A percentile compares a stretch with the other conserved stretches of the same genome.
Conservation (phyloP, 2,329 filamentous ascomycete species). For the Aspergillus sp. region DNA sequence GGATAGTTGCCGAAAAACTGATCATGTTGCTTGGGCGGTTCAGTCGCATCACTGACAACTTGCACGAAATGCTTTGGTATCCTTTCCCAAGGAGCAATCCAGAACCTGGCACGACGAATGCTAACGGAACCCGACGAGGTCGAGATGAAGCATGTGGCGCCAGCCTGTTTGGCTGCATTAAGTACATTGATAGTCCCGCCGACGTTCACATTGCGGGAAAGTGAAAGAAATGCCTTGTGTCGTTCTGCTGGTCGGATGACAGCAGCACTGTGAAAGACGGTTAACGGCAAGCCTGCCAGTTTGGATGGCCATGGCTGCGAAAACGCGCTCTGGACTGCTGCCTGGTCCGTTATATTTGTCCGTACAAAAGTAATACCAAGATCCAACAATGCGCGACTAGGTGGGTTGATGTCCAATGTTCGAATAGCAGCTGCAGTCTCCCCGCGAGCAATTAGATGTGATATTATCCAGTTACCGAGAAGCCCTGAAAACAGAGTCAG, state of each 20-base stretch:
- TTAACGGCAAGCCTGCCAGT: constrained; percentile 53
- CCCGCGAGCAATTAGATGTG: constrained; percentile 59
- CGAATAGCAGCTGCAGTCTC: constrained; percentile 57
- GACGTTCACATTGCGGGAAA: constrained; percentile 56
- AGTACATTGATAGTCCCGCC: constrained; percentile 56
- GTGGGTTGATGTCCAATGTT: constrained; percentile 56
- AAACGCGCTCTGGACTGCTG: constrained; percentile 53
- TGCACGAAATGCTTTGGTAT: constrained; percentile 51
- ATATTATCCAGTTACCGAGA: constrained; percentile 60
- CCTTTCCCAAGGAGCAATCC: constrained; percentile 51
- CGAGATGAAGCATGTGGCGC: constrained; percentile 57
- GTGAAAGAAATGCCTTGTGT: constrained; percentile 49
- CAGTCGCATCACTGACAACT: constrained; percentile 49
- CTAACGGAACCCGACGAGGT: constrained; percentile 58
- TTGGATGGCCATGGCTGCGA: constrained; percentile 51
- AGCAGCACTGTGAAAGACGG: constrained; percentile 63
- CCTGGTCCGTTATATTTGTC: constrained; percentile 56
- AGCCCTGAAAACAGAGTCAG: constrained; percentile 48
- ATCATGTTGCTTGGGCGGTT: constrained; percentile 44
- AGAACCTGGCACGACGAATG: constrained; percentile 49
- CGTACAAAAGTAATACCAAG: constrained; percentile 51
- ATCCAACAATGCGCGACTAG: constrained; percentile 50
- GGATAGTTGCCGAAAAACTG: constrained; percentile 57
- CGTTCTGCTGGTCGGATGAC: constrained; percentile 59
- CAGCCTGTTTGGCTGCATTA: constrained; percentile 50